A percentile compares a stretch with the other conserved stretches of the same genome.
phyloP scores from a whole-genome alignment of 768 basidiomycete species.

The Agaricus sinodeliciosus region DNA sequence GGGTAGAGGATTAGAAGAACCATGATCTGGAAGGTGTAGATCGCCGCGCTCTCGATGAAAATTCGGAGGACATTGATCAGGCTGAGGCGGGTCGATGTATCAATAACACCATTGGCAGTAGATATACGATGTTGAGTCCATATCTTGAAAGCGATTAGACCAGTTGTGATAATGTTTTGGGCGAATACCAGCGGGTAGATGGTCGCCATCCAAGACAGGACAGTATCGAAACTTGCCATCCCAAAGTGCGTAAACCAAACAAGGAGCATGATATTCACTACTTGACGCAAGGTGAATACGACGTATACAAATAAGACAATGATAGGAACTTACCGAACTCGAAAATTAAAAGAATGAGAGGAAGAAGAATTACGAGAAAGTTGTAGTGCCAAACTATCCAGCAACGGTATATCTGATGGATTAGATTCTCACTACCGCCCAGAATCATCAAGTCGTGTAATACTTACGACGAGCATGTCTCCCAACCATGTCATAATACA shows the following conservation, averaged over 20 bases:
- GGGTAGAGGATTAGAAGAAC: constrained; percentile 22
- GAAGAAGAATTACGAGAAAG: constrained; percentile 16
- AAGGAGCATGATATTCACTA: constrained; percentile 17
- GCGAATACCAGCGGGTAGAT: constrained; percentile 21
- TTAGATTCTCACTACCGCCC: neutral
- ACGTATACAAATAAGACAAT: neutral
- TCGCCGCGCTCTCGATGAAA: constrained; percentile 24
- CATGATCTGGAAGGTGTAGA: constrained; percentile 22
- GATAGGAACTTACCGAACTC: constrained; percentile 14
- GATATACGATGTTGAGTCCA: constrained; percentile 21
- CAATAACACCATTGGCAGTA: constrained; percentile 14
- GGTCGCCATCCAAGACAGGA: constrained; percentile 14
- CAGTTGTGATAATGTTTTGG: constrained; percentile 23
- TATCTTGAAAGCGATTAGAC: constrained; percentile 22
- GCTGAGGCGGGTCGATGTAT: constrained; percentile 7
- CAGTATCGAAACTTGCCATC: constrained; percentile 3
- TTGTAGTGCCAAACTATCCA: constrained; percentile 22
- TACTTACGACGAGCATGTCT: constrained; percentile 21
- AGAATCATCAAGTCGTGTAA: neutral
- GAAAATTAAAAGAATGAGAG: constrained; percentile 16
- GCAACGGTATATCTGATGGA: constrained; percentile 22
- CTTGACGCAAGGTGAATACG: constrained; percentile 6
- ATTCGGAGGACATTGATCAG: constrained; percentile 22
- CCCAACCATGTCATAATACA: constrained; percentile 23
- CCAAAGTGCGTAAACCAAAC: constrained; percentile 20